A percentile compares a stretch with the other conserved stretches of the same genome.
Conservation (phyloP, 139 green algal genomes). For the Eudorina sp. region DNA sequence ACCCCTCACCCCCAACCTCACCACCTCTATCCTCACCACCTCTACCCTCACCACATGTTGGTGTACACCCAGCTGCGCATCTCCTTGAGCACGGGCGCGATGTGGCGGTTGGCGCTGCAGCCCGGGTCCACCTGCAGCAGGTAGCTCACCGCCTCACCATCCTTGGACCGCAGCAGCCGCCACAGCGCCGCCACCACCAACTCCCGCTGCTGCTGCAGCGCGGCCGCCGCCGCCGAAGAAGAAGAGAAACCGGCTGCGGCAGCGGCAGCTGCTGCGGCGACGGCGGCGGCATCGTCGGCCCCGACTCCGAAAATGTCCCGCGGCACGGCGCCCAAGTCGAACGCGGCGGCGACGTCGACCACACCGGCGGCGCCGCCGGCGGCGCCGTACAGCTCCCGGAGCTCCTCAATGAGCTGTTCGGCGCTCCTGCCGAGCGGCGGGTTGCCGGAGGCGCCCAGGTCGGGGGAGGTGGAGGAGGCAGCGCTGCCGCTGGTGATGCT, state of each 20-base stretch:
- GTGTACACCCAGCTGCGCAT: conserved; percentile 31
- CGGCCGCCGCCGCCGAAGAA: neutral
- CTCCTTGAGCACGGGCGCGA: conserved; percentile 6
- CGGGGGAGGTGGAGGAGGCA: neutral
- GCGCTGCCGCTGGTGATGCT: neutral
- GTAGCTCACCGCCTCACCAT: neutral
- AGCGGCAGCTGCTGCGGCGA: neutral
- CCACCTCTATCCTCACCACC: too few species aligned
- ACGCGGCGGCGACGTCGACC: too few species aligned
- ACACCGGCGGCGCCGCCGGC: neutral
- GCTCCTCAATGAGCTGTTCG: neutral
- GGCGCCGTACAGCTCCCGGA: conserved; percentile 5
- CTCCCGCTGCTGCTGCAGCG: neutral
- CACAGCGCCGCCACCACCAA: conserved; percentile 11
- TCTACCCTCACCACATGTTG: conserved; percentile 46
- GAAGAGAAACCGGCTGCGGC: neutral
- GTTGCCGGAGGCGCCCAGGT: neutral
- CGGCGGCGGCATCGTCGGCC: neutral
- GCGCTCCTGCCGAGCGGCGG: neutral
- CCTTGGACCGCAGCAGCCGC: conserved; percentile 1
- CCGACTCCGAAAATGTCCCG: neutral
- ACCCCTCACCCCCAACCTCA: too few species aligned
- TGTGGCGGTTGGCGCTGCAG: neutral
- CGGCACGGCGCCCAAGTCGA: too few species aligned
- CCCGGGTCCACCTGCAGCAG: conserved; percentile 19